phyloP scores from a whole-genome alignment of 1,284 basidiomycete genomes.

The Microbotryum silenes-acaulis region DNA sequence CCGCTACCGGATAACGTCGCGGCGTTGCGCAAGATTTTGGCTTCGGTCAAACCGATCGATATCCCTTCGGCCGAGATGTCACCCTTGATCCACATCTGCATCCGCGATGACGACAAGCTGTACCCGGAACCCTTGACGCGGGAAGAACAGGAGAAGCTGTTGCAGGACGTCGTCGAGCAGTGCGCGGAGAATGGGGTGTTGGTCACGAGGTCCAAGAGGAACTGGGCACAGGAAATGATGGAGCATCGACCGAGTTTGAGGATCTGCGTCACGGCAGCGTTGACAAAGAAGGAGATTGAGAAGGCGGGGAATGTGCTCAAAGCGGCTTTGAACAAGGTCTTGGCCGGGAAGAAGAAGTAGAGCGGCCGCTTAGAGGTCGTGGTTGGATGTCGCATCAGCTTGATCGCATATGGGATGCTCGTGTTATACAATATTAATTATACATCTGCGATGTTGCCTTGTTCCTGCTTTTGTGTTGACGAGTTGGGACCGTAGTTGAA shows the following conservation, averaged over 20 bases:
- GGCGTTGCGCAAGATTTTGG: conserved; percentile 65
- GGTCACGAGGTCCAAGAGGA: conserved; percentile 68
- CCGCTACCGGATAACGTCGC: conserved; percentile 73
- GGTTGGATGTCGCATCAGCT: too few relatives aligned
- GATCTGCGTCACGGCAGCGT: conserved; percentile 65
- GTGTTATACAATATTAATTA: too few relatives aligned
- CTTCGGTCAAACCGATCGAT: conserved; percentile 62
- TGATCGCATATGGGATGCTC: too few relatives aligned
- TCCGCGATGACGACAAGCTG: conserved; percentile 49
- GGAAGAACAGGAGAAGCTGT: conserved; percentile 61
- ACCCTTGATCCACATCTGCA: conserved; percentile 77
- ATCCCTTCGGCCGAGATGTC: conserved; percentile 78
- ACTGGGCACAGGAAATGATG: conserved; percentile 72
- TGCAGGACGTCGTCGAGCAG: conserved; percentile 81
- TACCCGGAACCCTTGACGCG: conserved; percentile 49
- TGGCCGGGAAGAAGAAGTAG: conserved; percentile 37
- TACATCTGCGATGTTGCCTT: too few relatives aligned
- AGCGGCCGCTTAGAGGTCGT: too few relatives aligned
- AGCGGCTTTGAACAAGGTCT: conserved; percentile 63
- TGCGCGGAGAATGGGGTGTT: conserved; percentile 57
- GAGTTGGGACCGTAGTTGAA: too few relatives aligned
- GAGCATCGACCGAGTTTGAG: conserved; percentile 80
- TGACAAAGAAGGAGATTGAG: conserved; percentile 84
- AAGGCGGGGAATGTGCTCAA: conserved; percentile 73
- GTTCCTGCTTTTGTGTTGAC: too few relatives aligned